phyloP scores from a whole-genome alignment of 2,329 filamentous ascomycete genomes.

The Curvularia hawaiiensis region DNA sequence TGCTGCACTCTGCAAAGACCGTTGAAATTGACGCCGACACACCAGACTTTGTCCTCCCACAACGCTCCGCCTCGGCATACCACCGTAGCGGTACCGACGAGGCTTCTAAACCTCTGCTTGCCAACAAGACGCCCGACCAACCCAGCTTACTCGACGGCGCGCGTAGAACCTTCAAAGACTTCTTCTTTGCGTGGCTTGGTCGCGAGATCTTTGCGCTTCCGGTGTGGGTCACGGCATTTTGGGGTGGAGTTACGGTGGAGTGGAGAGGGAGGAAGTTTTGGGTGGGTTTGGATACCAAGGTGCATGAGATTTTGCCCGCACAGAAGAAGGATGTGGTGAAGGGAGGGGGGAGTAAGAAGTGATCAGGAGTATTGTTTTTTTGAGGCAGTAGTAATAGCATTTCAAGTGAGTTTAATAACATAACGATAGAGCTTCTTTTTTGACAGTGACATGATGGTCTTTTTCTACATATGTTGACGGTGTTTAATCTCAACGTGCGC shows the following conservation, averaged over 20 bases:
- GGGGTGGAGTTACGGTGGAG: slow-evolving; percentile 82
- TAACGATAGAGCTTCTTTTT: neutral
- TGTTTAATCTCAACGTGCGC: neutral
- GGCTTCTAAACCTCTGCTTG: slow-evolving; percentile 30
- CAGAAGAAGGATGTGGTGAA: slow-evolving; percentile 8
- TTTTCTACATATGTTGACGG: neutral
- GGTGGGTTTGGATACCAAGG: slow-evolving; percentile 84
- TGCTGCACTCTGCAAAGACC: slow-evolving; percentile 74
- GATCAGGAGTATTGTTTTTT: neutral
- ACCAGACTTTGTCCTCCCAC: slow-evolving; percentile 69
- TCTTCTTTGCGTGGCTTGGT: slow-evolving; percentile 82
- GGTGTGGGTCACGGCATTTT: slow-evolving; percentile 88
- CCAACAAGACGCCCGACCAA: slow-evolving; percentile 13
- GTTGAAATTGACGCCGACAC: slow-evolving; percentile 74
- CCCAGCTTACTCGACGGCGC: slow-evolving; percentile 40
- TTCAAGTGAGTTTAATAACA: neutral
- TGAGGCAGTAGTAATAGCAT: neutral
- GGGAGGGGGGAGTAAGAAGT: slow-evolving; percentile 2
- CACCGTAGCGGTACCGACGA: slow-evolving; percentile 25
- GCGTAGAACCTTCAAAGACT: slow-evolving; percentile 67
- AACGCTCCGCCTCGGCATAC: slow-evolving; percentile 46
- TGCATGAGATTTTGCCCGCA: slow-evolving; percentile 60
- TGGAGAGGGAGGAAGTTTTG: slow-evolving; percentile 86
- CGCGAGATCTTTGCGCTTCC: slow-evolving; percentile 83
- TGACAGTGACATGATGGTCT: neutral